phyloP scores from a whole-genome alignment of 2,329 filamentous ascomycete genomes.

The Macrophomina pseudophaseolina region DNA sequence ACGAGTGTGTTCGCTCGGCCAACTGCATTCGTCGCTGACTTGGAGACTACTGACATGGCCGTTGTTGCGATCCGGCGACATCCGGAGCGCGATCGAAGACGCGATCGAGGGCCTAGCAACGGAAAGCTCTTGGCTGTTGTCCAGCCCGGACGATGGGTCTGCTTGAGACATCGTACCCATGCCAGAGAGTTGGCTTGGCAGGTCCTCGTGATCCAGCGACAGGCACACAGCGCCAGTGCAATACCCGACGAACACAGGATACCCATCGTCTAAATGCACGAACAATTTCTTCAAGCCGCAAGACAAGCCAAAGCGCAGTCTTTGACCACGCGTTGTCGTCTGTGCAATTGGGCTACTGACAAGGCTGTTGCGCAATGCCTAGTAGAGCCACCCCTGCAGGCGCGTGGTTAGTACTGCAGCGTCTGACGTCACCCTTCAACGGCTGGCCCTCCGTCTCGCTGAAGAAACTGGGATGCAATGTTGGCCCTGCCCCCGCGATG shows the following conservation, averaged over 20 bases:
- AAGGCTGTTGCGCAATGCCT: slow-evolving; percentile 9
- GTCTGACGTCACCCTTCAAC: slow-evolving; percentile 3
- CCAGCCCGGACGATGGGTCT: neutral
- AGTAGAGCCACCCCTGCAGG: slow-evolving; percentile 3
- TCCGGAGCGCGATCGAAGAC: neutral
- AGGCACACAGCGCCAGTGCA: slow-evolving; percentile 9
- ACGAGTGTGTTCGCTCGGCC: neutral
- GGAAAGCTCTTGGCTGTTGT: neutral
- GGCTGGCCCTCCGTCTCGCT: neutral
- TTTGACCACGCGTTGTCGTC: neutral
- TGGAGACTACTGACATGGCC: neutral
- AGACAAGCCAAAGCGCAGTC: neutral
- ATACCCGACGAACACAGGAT: neutral
- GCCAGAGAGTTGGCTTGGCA: neutral
- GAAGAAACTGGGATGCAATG: slow-evolving; percentile 10
- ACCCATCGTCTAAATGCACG: neutral
- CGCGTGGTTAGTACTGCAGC: neutral
- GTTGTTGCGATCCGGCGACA: neutral
- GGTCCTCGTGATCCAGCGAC: slow-evolving; percentile 16
- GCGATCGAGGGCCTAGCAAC: neutral
- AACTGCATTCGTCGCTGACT: neutral
- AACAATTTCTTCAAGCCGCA: neutral
- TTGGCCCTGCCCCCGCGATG: slow-evolving; percentile 1
- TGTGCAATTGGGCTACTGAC: neutral
- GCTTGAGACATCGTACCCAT: slow-evolving; percentile 12